Evolutionary conservation across 1,284 basidiomycete genomes (phyloP), one percentile per base, ranked within the genome.

Genomic region (Acaromyces ingoldii): DNA sequence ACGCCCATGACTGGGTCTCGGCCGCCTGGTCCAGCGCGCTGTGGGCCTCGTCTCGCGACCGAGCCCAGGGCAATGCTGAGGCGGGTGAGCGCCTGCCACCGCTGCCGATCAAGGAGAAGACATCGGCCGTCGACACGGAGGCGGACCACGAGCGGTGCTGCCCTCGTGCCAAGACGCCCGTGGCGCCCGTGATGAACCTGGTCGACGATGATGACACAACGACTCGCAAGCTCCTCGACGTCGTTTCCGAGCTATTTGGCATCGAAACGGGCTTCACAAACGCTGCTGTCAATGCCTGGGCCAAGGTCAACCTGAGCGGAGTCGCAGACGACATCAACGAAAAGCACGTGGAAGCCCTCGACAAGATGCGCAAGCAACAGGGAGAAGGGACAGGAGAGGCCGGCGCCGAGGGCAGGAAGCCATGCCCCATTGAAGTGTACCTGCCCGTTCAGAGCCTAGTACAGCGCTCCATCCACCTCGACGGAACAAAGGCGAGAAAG

Each of bases 301-400:
- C 65, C 0, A 51, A 56, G 38, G 31, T 57, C 13, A 55, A 57
- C 33, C 37, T 57, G 19, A 26, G 34, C 7, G 49, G 48, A 17
- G 51, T 67, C n/a, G 57, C 47, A 0, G 58, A 69, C n/a, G 62
- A 68, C 3, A 51, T 62, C 39, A 69, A 67, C 51, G 62, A 58
- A 21, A 67, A 65, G 52, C 64, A 69, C 38, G 19, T 26, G 6
- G 49, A 19, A 4, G 51, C 43, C 29, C 44, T 60, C 10, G 46
- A 26, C 26, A 52, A 54, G 40, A 48, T 60, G 54, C 36, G 29
- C 52, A 45, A 3, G 53, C 49, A 40, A 38, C 58, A 36, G n/a
- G n/a, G n/a, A n/a, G n/a, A n/a, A n/a, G n/a, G n/a, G n/a, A n/a
- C n/a, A n/a, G n/a, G n/a, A n/a, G n/a, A n/a, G n/a, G n/a, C n/a